Evolutionary conservation across 768 basidiomycete genomes (phyloP), one percentile per base, ranked within the genome.

Genomic region (Tephrocybe rancida): DNA sequence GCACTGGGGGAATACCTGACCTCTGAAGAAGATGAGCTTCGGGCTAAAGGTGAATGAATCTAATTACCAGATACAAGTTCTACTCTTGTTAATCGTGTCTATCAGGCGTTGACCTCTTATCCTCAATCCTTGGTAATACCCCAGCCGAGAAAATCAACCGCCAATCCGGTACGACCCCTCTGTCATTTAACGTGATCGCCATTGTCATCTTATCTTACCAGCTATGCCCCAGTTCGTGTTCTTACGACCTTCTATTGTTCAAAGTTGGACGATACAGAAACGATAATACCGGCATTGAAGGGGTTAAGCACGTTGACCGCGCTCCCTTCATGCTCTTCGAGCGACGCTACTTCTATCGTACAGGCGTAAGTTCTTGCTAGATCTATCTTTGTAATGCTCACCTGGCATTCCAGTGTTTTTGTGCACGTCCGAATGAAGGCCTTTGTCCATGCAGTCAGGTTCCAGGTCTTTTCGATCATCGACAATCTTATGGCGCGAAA

Each of bases 1-100:
- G 85, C 86, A 22, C 80, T 97, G 0, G 92, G 92, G 37, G 88
- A 91, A 60, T 94, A 90, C 63, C 75, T 99, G 13, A 95, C 92
- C 0, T 86, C 92, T 1, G 91, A 95, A 52, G 90, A 96, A 50
- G 90, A 88, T 61, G 74, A 77, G 3, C 69, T 88, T 10, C 80
- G 96, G 25, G 81, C 83, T 8, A 92, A 92, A 77, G 96, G 96
- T 92, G 65, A 47, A 54, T 42, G n/a, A n/a, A n/a, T 58, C 11
- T 30, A 62, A 35, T 10, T 11, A 11, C 10, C 37, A 21, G 39
- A 44, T 44, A 22, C 21, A 19, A 44, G 8, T 47, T 35, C 25
- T 48, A 56, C 16, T 22, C 25, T 44, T 44, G 42, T 54, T 51
- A 39, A 46, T 55, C 54, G 10, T 35, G 56, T 55, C 14, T 55